Percentiles rank a stretch among this genome's conserved stretches.
Conservation (phyloP, 352 stramenopile genomes). For the Phytopythium delawarense region DNA sequence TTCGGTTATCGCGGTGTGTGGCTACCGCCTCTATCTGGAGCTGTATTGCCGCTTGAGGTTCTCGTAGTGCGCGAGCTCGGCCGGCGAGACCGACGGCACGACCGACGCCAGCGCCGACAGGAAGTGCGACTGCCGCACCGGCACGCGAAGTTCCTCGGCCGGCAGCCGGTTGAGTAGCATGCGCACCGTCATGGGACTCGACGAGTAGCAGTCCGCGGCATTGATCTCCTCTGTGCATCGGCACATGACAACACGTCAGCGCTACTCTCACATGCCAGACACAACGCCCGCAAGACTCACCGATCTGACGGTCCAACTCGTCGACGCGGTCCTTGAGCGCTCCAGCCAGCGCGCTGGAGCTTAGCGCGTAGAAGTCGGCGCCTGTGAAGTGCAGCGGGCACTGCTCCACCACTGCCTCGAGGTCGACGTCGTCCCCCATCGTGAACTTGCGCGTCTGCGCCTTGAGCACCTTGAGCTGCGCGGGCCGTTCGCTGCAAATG, state of each 20-base stretch:
- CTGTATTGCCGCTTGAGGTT: conserved; percentile 85
- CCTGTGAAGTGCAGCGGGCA: conserved; percentile 79
- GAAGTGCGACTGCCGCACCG: conserved; percentile 46
- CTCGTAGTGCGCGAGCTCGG: conserved; percentile 87
- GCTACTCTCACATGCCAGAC: neutral
- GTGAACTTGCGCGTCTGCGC: conserved; percentile 80
- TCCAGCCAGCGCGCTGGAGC: conserved; percentile 66
- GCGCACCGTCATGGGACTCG: conserved; percentile 60
- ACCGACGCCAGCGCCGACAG: conserved; percentile 27
- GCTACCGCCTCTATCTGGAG: conserved; percentile 33
- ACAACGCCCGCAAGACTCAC: conserved; percentile 23
- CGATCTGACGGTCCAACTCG: conserved; percentile 55
- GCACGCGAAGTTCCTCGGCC: conserved; percentile 56
- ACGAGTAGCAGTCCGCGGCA: conserved; percentile 77
- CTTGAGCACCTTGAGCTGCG: conserved; percentile 81
- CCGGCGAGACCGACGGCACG: conserved; percentile 79
- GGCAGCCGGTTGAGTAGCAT: conserved; percentile 61
- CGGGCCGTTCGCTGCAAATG: conserved; percentile 69
- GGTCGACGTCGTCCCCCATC: conserved; percentile 49
- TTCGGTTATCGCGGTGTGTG: neutral
- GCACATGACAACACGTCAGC: neutral
- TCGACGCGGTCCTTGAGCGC: conserved; percentile 77
- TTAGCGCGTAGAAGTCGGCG: conserved; percentile 83
- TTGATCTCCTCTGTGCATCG: conserved; percentile 50
- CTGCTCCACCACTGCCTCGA: conserved; percentile 52